Conservation (phyloP, 2,329 filamentous ascomycete species). For the Curvularia lunata region DNA sequence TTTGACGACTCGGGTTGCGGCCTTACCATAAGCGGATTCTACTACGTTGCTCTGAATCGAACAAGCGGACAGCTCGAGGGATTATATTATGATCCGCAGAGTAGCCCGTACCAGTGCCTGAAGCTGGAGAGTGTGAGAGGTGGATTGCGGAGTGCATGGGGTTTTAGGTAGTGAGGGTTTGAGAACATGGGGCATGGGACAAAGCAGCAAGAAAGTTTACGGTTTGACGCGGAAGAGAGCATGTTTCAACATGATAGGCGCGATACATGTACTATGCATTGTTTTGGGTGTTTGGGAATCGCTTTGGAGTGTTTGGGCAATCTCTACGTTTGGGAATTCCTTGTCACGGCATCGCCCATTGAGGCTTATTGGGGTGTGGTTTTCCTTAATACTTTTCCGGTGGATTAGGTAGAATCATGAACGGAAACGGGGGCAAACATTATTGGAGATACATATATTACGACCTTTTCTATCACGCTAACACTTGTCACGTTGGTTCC, state of each 20-base stretch:
- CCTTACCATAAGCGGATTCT: constrained; percentile 62
- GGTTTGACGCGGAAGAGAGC: not conserved
- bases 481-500: not conserved
- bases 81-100: constrained; percentile 62
- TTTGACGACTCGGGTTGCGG: constrained; percentile 51
- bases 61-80: constrained; percentile 57
- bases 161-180: constrained; percentile 37
- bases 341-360: not conserved
- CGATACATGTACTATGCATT: not conserved
- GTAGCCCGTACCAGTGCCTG: constrained; percentile 61
- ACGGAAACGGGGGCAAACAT: not conserved
- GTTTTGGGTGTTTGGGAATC: not conserved
- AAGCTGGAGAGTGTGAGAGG: constrained; percentile 49
- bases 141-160: constrained; percentile 49
- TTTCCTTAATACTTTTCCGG: not conserved
- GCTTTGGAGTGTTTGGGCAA: not conserved
- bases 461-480: not conserved
- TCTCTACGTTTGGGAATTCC: not conserved
- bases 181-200: not conserved
- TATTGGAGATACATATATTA: not conserved
- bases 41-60: constrained; percentile 58
- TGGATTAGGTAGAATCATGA: not conserved
- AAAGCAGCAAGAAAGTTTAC: not conserved
- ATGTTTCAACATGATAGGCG: not conserved
- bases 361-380: not conserved